Percentiles rank a stretch among this genome's conserved stretches.
phyloP scores from a whole-genome alignment of 73 alveolate genomes.

The Symbiodinium pilosum region DNA sequence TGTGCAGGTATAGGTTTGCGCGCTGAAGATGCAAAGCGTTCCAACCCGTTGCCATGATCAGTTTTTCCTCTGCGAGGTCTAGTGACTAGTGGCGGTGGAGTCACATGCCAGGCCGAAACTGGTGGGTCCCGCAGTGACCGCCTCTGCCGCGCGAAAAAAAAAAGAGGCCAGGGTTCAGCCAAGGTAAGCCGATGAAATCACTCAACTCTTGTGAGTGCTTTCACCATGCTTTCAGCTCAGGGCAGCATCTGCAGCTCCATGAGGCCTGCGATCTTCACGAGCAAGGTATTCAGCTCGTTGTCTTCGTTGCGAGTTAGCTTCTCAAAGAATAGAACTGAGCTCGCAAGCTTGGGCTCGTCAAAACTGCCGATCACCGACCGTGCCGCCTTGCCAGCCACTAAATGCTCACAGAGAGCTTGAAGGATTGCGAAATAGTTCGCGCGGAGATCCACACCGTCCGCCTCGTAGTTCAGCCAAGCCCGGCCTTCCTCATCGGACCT shows the following conservation, averaged over 20 bases:
- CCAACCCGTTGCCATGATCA: not conserved
- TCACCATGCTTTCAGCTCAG: constrained; percentile 27
- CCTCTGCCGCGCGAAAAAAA: constrained; percentile 14
- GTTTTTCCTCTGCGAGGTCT: not conserved
- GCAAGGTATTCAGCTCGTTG: constrained; percentile 52
- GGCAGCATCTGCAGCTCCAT: constrained; percentile 30
- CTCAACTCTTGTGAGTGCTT: constrained; percentile 73
- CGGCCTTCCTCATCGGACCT: constrained; percentile 70
- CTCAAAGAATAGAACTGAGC: constrained; percentile 65
- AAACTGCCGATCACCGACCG: constrained; percentile 58
- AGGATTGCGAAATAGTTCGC: constrained; percentile 64
- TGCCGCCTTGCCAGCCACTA: constrained; percentile 43
- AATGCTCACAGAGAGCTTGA: constrained; percentile 36
- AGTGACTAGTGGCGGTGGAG: not conserved
- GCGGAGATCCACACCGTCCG: constrained; percentile 55
- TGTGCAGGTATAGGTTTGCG: too few relatives aligned
- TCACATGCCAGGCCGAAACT: constrained; percentile 23
- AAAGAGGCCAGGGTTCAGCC: not conserved
- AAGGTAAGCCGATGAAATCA: constrained; percentile 23
- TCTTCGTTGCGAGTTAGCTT: constrained; percentile 18
- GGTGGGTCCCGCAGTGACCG: constrained; percentile 32
- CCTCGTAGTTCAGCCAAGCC: constrained; percentile 57
- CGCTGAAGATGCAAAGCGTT: too few relatives aligned
- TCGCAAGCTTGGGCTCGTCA: constrained; percentile 62
- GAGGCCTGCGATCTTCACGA: constrained; percentile 63